These are phyloP conservation scores for Pseudozyma thailandica DNA, from an alignment of 1,284 basidiomycete species.

Conservation along the genomic window DNA sequence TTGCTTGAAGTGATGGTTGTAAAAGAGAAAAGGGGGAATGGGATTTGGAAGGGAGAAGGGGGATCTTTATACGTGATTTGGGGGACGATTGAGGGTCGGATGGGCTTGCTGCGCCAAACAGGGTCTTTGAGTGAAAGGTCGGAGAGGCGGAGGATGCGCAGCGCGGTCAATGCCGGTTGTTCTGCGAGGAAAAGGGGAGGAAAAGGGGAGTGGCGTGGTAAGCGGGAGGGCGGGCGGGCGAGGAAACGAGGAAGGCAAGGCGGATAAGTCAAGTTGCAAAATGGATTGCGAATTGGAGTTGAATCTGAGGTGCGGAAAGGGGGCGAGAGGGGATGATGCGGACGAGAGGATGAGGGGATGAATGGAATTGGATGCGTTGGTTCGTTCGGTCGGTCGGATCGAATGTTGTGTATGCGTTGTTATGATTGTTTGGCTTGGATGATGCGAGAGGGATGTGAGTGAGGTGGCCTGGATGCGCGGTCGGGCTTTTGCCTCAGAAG, in stretches of 20 bases:
- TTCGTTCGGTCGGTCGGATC: slow-evolving; percentile 23
- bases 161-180: background rate
- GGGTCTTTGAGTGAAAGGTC: slow-evolving; percentile 4
- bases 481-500: background rate
- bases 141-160: slow-evolving; percentile 1
- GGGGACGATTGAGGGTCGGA: slow-evolving; percentile 3
- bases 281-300: slow-evolving; percentile 9
- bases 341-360: slow-evolving; percentile 2
- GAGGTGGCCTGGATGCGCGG: background rate
- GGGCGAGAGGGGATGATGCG: background rate
- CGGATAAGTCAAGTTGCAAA: slow-evolving; percentile 12
- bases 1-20: slow-evolving; percentile 46
- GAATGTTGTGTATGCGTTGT: slow-evolving; percentile 26
- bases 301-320: slow-evolving; percentile 6
- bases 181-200: slow-evolving; percentile 9
- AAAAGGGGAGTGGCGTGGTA: background rate
- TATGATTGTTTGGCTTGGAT: slow-evolving; percentile 12
- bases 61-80: slow-evolving; percentile 43
- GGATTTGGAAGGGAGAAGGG: slow-evolving; percentile 9
- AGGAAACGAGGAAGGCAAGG: background rate
- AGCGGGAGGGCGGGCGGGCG: slow-evolving; percentile 13
- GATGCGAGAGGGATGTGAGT: background rate
- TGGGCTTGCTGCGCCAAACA: background rate
- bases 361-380: background rate
- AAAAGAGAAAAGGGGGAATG: slow-evolving; percentile 23